Evolutionary conservation across 768 basidiomycete species (phyloP).

Genomic region (Lactarius hengduanensis): DNA sequence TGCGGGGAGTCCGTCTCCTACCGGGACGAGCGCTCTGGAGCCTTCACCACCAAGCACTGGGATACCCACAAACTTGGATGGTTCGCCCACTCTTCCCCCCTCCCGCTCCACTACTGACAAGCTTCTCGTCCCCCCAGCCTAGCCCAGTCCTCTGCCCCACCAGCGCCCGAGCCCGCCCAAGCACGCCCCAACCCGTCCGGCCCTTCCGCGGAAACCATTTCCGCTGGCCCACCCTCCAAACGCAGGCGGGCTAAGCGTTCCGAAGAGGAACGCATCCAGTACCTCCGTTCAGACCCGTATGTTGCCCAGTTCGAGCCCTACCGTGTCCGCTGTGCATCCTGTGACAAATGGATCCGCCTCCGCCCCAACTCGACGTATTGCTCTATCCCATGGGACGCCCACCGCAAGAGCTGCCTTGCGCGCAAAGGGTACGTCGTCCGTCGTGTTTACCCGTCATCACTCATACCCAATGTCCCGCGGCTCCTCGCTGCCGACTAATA

Average conservation of each 20-base stretch:
- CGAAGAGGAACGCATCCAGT: constrained; percentile 74
- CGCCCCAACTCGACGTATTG: constrained; percentile 85
- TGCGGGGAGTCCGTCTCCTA: constrained; percentile 65
- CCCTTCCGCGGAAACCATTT: constrained; percentile 3
- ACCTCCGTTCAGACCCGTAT: constrained; percentile 65
- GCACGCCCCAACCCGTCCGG: neutral
- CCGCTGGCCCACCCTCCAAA: constrained; percentile 39
- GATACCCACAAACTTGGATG: constrained; percentile 59
- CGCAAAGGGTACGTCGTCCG: constrained; percentile 62
- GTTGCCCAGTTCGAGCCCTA: constrained; percentile 82
- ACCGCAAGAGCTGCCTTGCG: constrained; percentile 76
- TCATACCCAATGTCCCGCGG: constrained; percentile 32
- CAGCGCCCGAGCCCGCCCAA: constrained; percentile 1
- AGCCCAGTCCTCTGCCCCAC: constrained; percentile 12
- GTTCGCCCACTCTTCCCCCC: constrained; percentile 35
- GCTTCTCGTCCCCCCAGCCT: constrained; percentile 6
- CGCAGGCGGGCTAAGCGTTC: constrained; percentile 73
- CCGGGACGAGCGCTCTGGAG: constrained; percentile 59
- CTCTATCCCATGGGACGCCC: constrained; percentile 86
- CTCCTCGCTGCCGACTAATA: constrained; percentile 34
- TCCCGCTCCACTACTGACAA: neutral
- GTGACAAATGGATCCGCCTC: constrained; percentile 85
- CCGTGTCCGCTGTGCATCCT: constrained; percentile 72
- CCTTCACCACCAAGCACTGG: constrained; percentile 69
- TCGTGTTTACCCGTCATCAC: neutral